Base-by-base conservation (phyloP, 768 basidiomycete genomes). In the Flagelloscypha sp. region DNA sequence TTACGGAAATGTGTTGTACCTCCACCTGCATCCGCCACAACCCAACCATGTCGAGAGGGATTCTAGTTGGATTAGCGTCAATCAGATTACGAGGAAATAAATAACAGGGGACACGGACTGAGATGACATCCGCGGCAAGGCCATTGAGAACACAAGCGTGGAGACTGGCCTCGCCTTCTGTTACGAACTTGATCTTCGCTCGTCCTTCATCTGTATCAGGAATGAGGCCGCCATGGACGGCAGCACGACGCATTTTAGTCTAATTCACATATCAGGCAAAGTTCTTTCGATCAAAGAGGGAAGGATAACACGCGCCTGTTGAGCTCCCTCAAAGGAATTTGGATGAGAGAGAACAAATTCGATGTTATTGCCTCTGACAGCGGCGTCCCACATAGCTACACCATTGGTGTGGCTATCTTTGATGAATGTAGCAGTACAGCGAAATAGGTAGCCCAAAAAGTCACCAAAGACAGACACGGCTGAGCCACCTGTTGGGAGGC, bases 321-420 rank as follows among this genome's bases (percentile, higher is more conserved):
- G 82, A 7, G 82, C 73, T 13, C 71, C 79, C 48, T 86, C 84
- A 84, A 84, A 87, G 5, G 84, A 84, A 45, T 85, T 87, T 10
- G 84, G 84, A 53, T 86, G 84, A 25, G 78, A 79, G 24, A 85
- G 59, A 3, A 87, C 81, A 42, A 86, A 74, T 48, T 86, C 79
- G 30, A 83, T 69, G 48, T 79, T 68, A 29, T 68, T 50, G 49
- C 84, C 81, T n/a, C n/a, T n/a, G n/a, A n/a, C n/a, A 18, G 85
- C 74, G 3, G 75, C 66, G n/a, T 69, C 70, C 80, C 83, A 85
- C 1, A 86, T 56, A 15, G 68, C 60, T 15, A 60, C 58, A 1
- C 84, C 84, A 41, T 80, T 79, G n/a, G 81, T 84, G 47, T 87
- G 82, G n/a, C 84, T 86, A 44, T 86, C 82, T 40, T 65, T 68